These are phyloP conservation scores for Alnus rubra DNA, from an alignment of 306 rosid species.

Conservation along the genomic window DNA sequence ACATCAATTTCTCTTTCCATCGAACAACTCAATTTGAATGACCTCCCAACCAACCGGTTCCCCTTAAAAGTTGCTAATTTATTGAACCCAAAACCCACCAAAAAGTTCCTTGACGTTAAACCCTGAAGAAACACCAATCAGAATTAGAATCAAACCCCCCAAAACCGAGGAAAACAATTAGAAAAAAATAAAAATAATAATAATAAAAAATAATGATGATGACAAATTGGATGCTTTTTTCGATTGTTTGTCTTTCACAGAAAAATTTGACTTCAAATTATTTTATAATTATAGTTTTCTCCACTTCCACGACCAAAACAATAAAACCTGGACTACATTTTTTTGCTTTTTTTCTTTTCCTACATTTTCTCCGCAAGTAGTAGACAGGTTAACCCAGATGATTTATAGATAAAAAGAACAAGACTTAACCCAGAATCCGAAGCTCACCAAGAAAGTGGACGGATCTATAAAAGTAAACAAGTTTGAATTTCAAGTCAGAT, in stretches of 20 bases:
- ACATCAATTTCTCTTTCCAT: constrained; percentile 59
- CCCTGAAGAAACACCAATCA: constrained; percentile 43
- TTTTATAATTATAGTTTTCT: background rate
- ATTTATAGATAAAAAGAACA: background rate
- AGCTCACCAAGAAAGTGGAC: background rate
- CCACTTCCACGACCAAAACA: background rate
- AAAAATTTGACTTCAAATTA: background rate
- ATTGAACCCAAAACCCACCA: constrained; percentile 42
- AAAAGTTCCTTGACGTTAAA: constrained; percentile 29
- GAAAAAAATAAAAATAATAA: too few relatives aligned
- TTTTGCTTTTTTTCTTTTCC: background rate
- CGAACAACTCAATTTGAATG: constrained; percentile 51
- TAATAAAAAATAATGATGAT: too few relatives aligned
- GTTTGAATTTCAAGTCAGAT: background rate
- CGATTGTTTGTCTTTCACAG: background rate
- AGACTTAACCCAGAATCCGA: background rate
- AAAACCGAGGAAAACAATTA: background rate
- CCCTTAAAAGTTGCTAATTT: constrained; percentile 27
- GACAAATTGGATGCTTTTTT: background rate
- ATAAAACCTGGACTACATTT: background rate
- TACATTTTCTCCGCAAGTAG: background rate
- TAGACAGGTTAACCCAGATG: background rate
- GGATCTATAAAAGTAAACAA: background rate
- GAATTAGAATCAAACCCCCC: constrained; percentile 16
- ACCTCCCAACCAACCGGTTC: constrained; percentile 30